Evolutionary conservation across 2,329 filamentous ascomycete species (phyloP).

Genomic region (Cercospora sp.): DNA sequence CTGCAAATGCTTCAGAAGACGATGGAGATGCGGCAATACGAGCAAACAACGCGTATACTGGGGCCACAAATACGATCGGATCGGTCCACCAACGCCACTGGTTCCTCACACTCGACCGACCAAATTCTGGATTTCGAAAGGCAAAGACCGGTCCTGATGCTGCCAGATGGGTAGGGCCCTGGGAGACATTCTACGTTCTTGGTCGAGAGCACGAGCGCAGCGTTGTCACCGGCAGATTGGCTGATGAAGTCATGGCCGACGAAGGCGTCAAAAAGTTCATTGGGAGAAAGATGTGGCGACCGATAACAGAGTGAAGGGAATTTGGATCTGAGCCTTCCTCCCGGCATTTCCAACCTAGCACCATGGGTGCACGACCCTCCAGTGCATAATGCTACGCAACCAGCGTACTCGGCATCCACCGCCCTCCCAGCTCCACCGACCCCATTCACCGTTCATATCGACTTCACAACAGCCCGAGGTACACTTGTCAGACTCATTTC

Average conservation of each 20-base stretch:
- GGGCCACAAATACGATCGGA: slow-evolving; percentile 64
- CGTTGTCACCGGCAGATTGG: slow-evolving; percentile 63
- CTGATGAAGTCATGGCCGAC: slow-evolving; percentile 61
- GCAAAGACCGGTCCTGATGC: slow-evolving; percentile 33
- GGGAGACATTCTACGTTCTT: slow-evolving; percentile 61
- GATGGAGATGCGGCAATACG: slow-evolving; percentile 55
- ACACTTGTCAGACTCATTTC: not conserved
- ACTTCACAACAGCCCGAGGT: not conserved
- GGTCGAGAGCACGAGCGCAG: slow-evolving; percentile 65
- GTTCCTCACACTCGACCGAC: slow-evolving; percentile 65
- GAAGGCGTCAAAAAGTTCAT: slow-evolving; percentile 61
- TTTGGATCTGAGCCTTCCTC: not conserved
- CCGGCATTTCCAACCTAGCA: not conserved
- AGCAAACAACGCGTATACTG: slow-evolving; percentile 64
- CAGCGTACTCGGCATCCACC: not conserved
- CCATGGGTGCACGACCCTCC: not conserved
- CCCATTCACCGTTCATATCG: not conserved
- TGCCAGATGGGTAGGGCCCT: slow-evolving; percentile 43
- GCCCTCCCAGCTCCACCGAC: not conserved
- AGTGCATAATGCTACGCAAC: not conserved
- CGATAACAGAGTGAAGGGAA: slow-evolving; percentile 37
- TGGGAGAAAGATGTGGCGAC: slow-evolving; percentile 61
- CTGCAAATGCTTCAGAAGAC: slow-evolving; percentile 33
- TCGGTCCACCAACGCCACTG: slow-evolving; percentile 68
- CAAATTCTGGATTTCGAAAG: slow-evolving; percentile 58